Conservation (phyloP, 805 yeast genomes). For the Danielia oregonensis region DNA sequence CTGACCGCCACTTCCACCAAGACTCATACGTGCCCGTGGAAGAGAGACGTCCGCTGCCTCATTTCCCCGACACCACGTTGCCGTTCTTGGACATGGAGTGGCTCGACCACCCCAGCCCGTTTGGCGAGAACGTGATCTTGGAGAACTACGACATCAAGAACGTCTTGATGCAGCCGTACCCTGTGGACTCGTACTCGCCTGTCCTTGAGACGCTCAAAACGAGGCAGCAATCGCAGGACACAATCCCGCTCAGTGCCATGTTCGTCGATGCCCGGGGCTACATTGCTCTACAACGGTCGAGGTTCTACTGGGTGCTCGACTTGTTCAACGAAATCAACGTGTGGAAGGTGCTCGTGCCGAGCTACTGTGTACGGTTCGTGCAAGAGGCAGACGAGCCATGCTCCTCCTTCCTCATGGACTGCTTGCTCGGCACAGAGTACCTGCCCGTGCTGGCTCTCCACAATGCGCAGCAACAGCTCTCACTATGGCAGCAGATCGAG, state of each 20-base stretch:
- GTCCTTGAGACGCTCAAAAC: background rate
- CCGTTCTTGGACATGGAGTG: background rate
- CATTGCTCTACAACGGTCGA: slow-evolving; percentile 22
- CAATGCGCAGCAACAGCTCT: slow-evolving; percentile 20
- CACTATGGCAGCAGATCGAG: slow-evolving; percentile 19
- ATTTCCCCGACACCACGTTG: background rate
- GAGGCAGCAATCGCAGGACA: background rate
- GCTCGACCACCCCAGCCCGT: background rate
- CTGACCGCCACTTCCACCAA: slow-evolving; percentile 7
- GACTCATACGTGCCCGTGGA: background rate
- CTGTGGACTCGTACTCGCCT: background rate
- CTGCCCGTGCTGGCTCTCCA: slow-evolving; percentile 7
- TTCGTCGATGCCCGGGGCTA: too few relatives aligned
- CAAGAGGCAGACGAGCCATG: slow-evolving; percentile 10
- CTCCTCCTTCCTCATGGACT: slow-evolving; percentile 22
- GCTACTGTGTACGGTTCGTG: slow-evolving; percentile 23
- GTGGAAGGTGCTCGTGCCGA: slow-evolving; percentile 37
- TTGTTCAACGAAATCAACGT: slow-evolving; percentile 35
- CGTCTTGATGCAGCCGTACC: slow-evolving; percentile 17
- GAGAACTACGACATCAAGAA: slow-evolving; percentile 26
- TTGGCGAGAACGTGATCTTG: slow-evolving; percentile 10
- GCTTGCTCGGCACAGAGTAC: slow-evolving; percentile 22
- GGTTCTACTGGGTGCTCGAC: slow-evolving; percentile 38
- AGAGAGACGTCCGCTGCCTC: too few relatives aligned
- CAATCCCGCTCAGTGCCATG: slow-evolving; percentile 1